Evolutionary conservation across 2,329 filamentous ascomycete species (phyloP).

Genomic region (Colletotrichum ledebouriae): DNA sequence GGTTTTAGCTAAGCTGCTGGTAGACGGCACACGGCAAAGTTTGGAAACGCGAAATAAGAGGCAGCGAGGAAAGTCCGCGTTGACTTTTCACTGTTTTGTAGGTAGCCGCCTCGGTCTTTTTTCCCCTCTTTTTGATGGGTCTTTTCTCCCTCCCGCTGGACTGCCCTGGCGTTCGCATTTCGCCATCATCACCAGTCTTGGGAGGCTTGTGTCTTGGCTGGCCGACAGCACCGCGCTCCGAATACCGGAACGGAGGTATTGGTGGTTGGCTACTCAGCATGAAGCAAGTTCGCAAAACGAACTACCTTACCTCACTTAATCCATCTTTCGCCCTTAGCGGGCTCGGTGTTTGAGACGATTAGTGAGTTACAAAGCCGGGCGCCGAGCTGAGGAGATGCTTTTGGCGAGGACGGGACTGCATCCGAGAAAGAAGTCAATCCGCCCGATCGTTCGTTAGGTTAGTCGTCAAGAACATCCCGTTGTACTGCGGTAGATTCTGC

Average conservation of each 20-base stretch:
- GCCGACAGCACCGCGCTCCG: too few relatives aligned
- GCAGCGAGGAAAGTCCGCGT: constrained; percentile 11
- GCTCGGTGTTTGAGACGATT: constrained; percentile 10
- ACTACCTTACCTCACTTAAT: background rate
- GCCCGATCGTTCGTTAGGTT: background rate
- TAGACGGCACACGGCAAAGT: background rate
- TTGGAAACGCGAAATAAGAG: background rate
- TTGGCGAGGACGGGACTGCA: constrained; percentile 3
- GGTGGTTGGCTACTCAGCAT: background rate
- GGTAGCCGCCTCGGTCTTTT: too few relatives aligned
- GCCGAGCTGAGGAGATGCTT: constrained; percentile 26
- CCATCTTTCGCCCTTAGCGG: background rate
- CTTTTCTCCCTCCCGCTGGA: too few relatives aligned
- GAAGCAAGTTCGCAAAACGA: constrained; percentile 19
- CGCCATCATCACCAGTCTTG: too few relatives aligned
- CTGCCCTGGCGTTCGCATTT: too few relatives aligned
- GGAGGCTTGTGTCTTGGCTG: too few relatives aligned
- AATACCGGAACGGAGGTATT: too few relatives aligned
- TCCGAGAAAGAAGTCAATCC: constrained; percentile 1
- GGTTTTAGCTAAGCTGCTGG: constrained; percentile 1
- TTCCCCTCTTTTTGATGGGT: too few relatives aligned
- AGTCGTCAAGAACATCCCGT: constrained; percentile 17
- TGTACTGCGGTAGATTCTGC: background rate
- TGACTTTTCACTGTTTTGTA: too few relatives aligned
- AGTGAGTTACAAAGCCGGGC: constrained; percentile 21